These are phyloP conservation scores for Plasmodiophora brassicae DNA, from an alignment of 208 protist species.

Conservation along the genomic window DNA sequence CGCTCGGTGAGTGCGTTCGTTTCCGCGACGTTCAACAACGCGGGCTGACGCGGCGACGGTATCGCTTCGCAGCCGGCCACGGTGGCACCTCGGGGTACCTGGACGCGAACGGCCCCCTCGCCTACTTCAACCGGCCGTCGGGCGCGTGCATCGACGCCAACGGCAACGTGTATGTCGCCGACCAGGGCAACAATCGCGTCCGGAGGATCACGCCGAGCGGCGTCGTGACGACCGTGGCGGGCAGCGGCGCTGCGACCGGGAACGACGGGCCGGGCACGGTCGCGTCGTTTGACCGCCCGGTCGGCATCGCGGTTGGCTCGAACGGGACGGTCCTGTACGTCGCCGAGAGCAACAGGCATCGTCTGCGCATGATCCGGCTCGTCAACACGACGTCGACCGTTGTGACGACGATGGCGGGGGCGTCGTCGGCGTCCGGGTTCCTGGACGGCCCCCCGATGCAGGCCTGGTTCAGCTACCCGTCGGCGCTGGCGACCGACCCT, in stretches of 20 bases:
- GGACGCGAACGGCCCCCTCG: no score
- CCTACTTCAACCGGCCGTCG: no score
- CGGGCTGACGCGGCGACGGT: not conserved
- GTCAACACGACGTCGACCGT: not conserved
- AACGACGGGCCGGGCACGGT: not conserved
- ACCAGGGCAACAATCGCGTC: conserved; percentile 37
- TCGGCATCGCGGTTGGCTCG: not conserved
- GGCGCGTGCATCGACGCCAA: not conserved
- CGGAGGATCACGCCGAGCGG: not conserved
- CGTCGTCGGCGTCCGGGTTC: not conserved
- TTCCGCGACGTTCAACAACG: not conserved
- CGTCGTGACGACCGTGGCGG: conserved; percentile 15
- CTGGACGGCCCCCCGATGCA: not conserved
- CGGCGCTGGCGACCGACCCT: not conserved
- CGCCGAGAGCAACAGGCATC: conserved; percentile 21
- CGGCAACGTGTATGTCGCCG: conserved; percentile 32
- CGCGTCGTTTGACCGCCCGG: conserved; percentile 25
- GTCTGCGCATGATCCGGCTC: conserved; percentile 29
- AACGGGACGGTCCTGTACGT: conserved; percentile 34
- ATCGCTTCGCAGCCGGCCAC: not conserved
- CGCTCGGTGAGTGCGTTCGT: not conserved
- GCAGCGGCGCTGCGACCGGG: not conserved
- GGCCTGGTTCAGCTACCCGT: conserved; percentile 26
- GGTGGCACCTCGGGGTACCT: no score
- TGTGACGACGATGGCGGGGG: conserved; percentile 22